A percentile compares a stretch with the other conserved stretches of the same genome.
phyloP scores from a whole-genome alignment of 139 green algal species.

The Axilococcus clingmanii region DNA sequence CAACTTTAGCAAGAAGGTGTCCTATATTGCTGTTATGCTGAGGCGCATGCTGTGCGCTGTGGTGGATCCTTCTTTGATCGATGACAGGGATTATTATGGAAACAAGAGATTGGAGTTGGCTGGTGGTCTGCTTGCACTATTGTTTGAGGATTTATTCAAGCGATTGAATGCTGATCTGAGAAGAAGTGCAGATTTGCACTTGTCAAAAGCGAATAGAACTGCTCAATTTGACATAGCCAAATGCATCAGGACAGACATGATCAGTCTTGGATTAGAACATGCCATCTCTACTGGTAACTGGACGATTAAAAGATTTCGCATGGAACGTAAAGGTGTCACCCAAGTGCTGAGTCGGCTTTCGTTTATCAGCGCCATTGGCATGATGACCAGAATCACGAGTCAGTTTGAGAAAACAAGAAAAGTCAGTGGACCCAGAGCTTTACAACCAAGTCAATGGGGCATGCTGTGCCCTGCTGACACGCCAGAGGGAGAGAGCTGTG shows the following conservation, averaged over 20 bases:
- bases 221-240: conserved; percentile 90
- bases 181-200: conserved; percentile 67
- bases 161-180: conserved; percentile 74
- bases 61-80: conserved; percentile 76
- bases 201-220: conserved; percentile 72
- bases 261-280: conserved; percentile 90
- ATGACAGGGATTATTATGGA: conserved; percentile 98
- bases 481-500: conserved; percentile 84
- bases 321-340: conserved; percentile 97
- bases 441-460: conserved; percentile 96
- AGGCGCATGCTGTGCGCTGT: conserved; percentile 86
- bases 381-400: conserved; percentile 97
- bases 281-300: conserved; percentile 92
- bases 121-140: conserved; percentile 85
- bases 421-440: conserved; percentile 75
- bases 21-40: conserved; percentile 89
- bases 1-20: conserved; percentile 77
- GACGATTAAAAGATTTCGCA: conserved; percentile 96
- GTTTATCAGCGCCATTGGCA: conserved; percentile 91
- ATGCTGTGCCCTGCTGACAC: conserved; percentile 98
- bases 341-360: conserved; percentile 93
- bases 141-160: conserved; percentile 99
- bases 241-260: conserved; percentile 82
- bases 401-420: conserved; percentile 99
- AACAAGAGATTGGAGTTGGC: conserved; percentile 99